Percentiles rank a stretch among this genome's conserved stretches.
Conservation (phyloP, 2,329 filamentous ascomycete species). For the Amauroascus niger region DNA sequence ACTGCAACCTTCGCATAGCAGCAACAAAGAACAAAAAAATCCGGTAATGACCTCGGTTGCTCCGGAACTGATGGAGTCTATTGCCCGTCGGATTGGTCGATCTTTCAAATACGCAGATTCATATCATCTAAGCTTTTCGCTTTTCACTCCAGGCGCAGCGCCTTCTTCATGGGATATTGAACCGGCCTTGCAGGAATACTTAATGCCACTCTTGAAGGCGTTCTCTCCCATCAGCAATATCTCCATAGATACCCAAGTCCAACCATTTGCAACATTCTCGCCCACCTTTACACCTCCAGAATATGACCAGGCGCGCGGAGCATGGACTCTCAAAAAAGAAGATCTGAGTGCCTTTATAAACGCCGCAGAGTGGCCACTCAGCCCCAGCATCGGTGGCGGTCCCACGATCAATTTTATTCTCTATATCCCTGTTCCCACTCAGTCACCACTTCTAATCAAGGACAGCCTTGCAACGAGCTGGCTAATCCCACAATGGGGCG, state of each 20-base stretch:
- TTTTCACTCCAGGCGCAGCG: slow-evolving; percentile 69
- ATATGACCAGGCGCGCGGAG: slow-evolving; percentile 44
- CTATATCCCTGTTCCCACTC: slow-evolving; percentile 65
- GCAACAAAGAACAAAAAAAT: slow-evolving; percentile 23
- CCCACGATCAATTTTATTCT: slow-evolving; percentile 95
- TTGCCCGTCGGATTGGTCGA: slow-evolving; percentile 61
- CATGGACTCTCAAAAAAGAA: slow-evolving; percentile 66
- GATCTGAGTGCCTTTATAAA: slow-evolving; percentile 94
- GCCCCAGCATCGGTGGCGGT: slow-evolving; percentile 82
- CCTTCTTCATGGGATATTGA: slow-evolving; percentile 92
- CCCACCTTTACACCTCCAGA: slow-evolving; percentile 51
- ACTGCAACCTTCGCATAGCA: slow-evolving; percentile 23
- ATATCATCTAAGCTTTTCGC: slow-evolving; percentile 90
- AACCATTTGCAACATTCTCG: slow-evolving; percentile 70
- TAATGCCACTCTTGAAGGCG: slow-evolving; percentile 69
- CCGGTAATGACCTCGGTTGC: slow-evolving; percentile 33
- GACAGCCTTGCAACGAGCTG: slow-evolving; percentile 62
- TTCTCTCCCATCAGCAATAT: slow-evolving; percentile 84
- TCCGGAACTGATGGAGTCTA: slow-evolving; percentile 47
- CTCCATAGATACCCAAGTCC: slow-evolving; percentile 90
- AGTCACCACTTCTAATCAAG: slow-evolving; percentile 51
- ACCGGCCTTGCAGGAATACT: slow-evolving; percentile 65
- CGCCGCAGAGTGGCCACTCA: slow-evolving; percentile 92
- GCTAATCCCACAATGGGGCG: slow-evolving; percentile 95
- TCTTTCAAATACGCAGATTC: slow-evolving; percentile 86